These are phyloP conservation scores for Aphanomyces invadans DNA, from an alignment of 352 stramenopile species.

Conservation along the genomic window DNA sequence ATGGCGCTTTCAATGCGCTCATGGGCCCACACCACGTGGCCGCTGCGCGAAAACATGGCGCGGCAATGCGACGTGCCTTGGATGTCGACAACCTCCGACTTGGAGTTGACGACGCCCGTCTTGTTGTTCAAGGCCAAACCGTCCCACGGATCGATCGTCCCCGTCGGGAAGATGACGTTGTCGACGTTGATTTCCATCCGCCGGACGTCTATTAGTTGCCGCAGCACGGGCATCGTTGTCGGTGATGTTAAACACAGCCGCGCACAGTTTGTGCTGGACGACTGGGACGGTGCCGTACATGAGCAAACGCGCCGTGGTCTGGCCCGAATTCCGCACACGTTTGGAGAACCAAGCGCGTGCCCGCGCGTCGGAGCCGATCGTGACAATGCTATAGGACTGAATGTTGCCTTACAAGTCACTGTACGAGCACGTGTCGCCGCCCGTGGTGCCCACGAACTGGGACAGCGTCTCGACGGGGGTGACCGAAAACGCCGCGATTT, in stretches of 20 bases:
- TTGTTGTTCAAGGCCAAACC: slow-evolving; percentile 17
- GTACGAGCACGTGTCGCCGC: slow-evolving; percentile 40
- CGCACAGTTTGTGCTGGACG: background rate
- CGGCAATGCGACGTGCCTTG: background rate
- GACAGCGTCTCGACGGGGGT: slow-evolving; percentile 1
- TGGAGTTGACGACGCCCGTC: background rate
- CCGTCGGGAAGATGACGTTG: background rate
- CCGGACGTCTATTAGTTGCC: background rate
- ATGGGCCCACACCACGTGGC: background rate
- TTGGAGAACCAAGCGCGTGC: background rate
- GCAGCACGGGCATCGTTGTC: background rate
- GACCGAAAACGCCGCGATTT: background rate
- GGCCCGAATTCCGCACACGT: slow-evolving; percentile 17
- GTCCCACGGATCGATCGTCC: background rate
- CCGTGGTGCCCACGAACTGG: background rate
- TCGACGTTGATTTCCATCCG: slow-evolving; percentile 1
- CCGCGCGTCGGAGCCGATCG: slow-evolving; percentile 37
- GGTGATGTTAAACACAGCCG: background rate
- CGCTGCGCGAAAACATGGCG: background rate
- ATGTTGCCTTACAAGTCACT: slow-evolving; percentile 50
- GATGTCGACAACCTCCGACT: background rate
- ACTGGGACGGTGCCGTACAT: background rate
- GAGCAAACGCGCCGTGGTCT: slow-evolving; percentile 8
- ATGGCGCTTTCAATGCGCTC: background rate
- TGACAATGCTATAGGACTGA: background rate